Percentiles rank a stretch among this genome's conserved stretches.
phyloP scores from a whole-genome alignment of 352 stramenopile genomes.

The Pythium chondricola region DNA sequence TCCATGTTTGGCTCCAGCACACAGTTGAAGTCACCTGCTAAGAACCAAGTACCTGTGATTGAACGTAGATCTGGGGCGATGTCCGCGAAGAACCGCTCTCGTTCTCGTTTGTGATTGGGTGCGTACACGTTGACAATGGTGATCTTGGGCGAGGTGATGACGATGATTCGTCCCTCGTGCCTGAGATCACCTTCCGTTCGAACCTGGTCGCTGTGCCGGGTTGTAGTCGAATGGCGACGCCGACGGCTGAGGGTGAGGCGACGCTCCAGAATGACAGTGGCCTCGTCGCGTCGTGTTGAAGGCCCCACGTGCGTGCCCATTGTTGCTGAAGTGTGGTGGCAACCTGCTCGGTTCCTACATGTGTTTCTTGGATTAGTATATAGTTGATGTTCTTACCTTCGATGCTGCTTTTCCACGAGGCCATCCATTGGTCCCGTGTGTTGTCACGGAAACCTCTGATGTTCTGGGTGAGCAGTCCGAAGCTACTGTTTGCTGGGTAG shows the following conservation, averaged over 20 bases:
- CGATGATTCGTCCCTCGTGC: neutral
- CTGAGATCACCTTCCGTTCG: too few species aligned
- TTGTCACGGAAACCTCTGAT: neutral
- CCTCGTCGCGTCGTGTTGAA: neutral
- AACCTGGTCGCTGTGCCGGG: neutral
- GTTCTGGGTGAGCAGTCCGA: constrained; percentile 1
- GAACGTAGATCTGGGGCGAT: neutral
- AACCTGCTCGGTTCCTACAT: neutral
- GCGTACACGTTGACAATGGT: constrained; percentile 2
- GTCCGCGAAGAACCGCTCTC: neutral
- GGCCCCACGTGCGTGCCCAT: neutral
- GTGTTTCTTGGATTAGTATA: constrained; percentile 2
- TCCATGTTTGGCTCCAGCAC: neutral
- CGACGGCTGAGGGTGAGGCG: neutral
- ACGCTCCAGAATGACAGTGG: neutral
- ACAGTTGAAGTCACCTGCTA: constrained; percentile 3
- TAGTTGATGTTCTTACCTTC: too few species aligned
- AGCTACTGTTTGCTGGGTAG: neutral
- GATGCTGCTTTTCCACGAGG: too few species aligned
- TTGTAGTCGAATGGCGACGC: neutral
- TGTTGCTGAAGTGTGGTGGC: neutral
- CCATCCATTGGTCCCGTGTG: neutral
- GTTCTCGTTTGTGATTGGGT: neutral
- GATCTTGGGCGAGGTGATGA: neutral
- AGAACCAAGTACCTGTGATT: neutral